Evolutionary conservation across 768 basidiomycete species (phyloP).

Genomic region (Kwoniella newhampshirensis): DNA sequence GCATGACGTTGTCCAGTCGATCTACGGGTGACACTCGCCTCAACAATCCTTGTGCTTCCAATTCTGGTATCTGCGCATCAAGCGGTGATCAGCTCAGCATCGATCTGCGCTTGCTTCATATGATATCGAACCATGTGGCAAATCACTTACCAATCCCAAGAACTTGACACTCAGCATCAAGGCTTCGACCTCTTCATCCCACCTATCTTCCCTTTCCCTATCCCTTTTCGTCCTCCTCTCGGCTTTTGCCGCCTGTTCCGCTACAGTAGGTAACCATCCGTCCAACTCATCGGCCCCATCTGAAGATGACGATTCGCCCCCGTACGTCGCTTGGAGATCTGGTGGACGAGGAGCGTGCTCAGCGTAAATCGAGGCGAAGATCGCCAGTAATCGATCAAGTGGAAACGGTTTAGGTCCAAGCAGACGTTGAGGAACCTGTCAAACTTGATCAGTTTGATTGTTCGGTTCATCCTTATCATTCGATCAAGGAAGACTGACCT

Average conservation of each 20-base stretch:
- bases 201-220: conserved; percentile 74
- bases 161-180: conserved; percentile 62
- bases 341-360: conserved; percentile 57
- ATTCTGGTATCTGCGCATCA: conserved; percentile 54
- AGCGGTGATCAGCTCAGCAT: not conserved
- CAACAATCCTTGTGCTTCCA: conserved; percentile 45
- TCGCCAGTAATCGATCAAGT: conserved; percentile 74
- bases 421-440: conserved; percentile 64
- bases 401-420: conserved; percentile 76
- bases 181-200: conserved; percentile 77
- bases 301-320: conserved; percentile 46
- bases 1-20: conserved; percentile 48
- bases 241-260: conserved; percentile 67
- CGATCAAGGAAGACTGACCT: no score
- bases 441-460: not conserved
- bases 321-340: conserved; percentile 69
- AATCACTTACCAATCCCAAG: conserved; percentile 74
- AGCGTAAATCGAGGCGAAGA: conserved; percentile 65
- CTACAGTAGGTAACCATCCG: conserved; percentile 56
- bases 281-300: conserved; percentile 24
- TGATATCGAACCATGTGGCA: not conserved
- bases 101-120: no score
- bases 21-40: conserved; percentile 43
- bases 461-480: no score
- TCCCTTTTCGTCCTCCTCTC: conserved; percentile 73